These are phyloP conservation scores for Pisolithus albus DNA, from an alignment of 768 basidiomycete species.

Conservation along the genomic window DNA sequence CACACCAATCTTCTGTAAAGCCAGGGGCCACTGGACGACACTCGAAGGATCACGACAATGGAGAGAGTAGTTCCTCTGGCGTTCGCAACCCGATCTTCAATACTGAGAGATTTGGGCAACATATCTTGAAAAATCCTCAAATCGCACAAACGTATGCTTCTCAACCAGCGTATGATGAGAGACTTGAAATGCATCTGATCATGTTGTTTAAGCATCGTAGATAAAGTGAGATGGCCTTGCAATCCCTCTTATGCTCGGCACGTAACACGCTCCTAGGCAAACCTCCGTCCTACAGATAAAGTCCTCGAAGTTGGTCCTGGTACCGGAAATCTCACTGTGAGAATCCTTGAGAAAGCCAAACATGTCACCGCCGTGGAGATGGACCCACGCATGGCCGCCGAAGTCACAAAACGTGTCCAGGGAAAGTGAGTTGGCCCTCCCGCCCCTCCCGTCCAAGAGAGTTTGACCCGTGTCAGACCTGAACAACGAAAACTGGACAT, in stretches of 20 bases:
- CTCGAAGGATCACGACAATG: conserved; percentile 40
- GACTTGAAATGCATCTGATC: neutral
- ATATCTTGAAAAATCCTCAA: conserved; percentile 91
- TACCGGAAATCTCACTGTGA: conserved; percentile 92
- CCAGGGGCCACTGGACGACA: conserved; percentile 12
- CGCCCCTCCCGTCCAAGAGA: neutral
- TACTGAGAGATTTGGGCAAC: conserved; percentile 92
- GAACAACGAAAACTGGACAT: conserved; percentile 94
- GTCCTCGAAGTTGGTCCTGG: conserved; percentile 97
- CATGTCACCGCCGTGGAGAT: conserved; percentile 92
- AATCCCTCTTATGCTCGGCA: neutral
- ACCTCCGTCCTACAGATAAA: conserved; percentile 87
- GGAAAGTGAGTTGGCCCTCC: conserved; percentile 70
- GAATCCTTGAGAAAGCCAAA: conserved; percentile 89
- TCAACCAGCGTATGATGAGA: conserved; percentile 10
- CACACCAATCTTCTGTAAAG: conserved; percentile 59
- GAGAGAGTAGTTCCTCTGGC: conserved; percentile 33
- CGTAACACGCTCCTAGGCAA: conserved; percentile 49
- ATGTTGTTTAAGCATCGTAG: conserved; percentile 43
- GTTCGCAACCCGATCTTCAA: conserved; percentile 88
- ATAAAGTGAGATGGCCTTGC: conserved; percentile 37
- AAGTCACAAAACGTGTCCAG: conserved; percentile 93
- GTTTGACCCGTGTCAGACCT: conserved; percentile 48
- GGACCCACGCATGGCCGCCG: conserved; percentile 99
- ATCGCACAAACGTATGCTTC: conserved; percentile 77